Base-by-base conservation (phyloP, 495 filamentous ascomycete genomes). In the Hypomontagnella submonticulosa region DNA sequence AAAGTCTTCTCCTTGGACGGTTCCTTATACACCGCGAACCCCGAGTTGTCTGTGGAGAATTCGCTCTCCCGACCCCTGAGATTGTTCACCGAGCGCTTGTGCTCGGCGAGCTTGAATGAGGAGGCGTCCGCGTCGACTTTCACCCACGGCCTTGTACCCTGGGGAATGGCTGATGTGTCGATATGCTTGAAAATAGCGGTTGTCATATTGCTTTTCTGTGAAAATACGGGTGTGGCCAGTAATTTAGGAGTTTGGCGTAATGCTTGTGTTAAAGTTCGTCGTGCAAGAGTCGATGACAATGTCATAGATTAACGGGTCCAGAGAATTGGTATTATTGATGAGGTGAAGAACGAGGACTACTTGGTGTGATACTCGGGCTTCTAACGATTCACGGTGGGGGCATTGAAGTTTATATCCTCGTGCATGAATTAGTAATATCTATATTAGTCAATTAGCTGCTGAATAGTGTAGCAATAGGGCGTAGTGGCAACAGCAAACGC, bases 1-100 rank as follows among this genome's bases (percentile, higher is more conserved):
- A 92, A 96, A 4, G 82, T 80, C 18, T 74, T 72, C 66, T 87
- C 85, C 0, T 71, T 59, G 3, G 82, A 53, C 0, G 79, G 74
- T n/a, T 72, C 57, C 44, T 55, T 67, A 58, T 69, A 67, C 1
- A 79, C 66, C 0, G 77, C 74, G 66, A 82, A 82, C 15, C 80
- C 80, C 18, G 76, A 64, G 40, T 75, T 63, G 53, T 82, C 80
- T 15, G 69, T 76, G 49, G 73, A 74, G 57, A 78, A 78, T 11
- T 70, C 58, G 47, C 23, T 47, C 37, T 66, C 49, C n/a, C 44
- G 52, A 20, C 54, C 61, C 48, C 76, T 67, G 40, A 80, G 34
- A 56, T 75, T 50, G 63, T 72, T 47, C 8, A 80, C 76, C n/a
- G 72, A 55, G 41, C 65, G 72, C 15, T 51, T 51, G 56, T 67